These are phyloP conservation scores for Vigna angularis DNA, from an alignment of 306 rosid genomes.

Conservation along the genomic window DNA sequence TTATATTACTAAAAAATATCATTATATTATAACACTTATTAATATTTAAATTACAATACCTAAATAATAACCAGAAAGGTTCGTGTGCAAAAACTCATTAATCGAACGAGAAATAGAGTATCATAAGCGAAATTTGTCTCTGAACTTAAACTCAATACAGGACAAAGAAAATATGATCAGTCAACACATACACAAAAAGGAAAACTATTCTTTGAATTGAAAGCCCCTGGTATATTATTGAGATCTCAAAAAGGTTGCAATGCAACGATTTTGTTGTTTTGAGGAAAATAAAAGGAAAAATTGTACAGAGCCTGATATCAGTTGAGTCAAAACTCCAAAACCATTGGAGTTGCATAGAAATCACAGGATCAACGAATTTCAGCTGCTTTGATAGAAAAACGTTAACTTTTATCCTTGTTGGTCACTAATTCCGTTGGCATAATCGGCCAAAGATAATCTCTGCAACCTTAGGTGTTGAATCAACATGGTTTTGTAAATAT, in stretches of 20 bases:
- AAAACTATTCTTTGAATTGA: background rate
- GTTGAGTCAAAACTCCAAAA: conserved; percentile 38
- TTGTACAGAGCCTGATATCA: conserved; percentile 44
- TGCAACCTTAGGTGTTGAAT: conserved; percentile 41
- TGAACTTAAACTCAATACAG: no score
- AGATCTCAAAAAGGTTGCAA: conserved; percentile 32
- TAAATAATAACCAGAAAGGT: background rate
- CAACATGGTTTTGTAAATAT: conserved; percentile 40
- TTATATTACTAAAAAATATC: background rate
- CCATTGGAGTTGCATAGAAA: conserved; percentile 43
- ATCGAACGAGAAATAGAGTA: no score
- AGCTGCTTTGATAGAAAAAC: conserved; percentile 43
- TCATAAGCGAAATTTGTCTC: no score
- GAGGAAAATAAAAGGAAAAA: background rate
- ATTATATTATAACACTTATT: background rate
- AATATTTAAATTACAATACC: background rate
- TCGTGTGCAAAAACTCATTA: no score
- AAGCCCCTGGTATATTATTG: conserved; percentile 43
- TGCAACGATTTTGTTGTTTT: conserved; percentile 32
- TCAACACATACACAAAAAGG: background rate
- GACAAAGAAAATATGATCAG: background rate
- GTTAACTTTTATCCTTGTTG: conserved; percentile 38
- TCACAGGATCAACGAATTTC: conserved; percentile 41
- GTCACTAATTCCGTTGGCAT: conserved; percentile 47
- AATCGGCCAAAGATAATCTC: conserved; percentile 34